Conservation (phyloP, 1,284 basidiomycete genomes). For the Pseudozyma thailandica region DNA sequence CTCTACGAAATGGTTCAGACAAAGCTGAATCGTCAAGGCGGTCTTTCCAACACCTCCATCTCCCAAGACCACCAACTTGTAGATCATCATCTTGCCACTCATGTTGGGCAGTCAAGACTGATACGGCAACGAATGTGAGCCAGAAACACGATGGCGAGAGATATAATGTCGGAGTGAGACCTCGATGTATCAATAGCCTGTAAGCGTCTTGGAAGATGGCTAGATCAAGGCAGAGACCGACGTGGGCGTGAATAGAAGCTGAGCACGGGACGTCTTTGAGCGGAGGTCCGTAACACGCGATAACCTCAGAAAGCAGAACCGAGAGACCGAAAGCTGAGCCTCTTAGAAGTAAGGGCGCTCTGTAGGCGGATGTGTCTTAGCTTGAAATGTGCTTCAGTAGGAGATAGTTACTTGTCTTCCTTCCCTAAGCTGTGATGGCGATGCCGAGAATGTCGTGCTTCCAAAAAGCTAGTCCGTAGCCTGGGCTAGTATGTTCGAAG, state of each 20-base stretch:
- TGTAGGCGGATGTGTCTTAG: too few relatives aligned
- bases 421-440: background rate
- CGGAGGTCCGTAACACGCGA: background rate
- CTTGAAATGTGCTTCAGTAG: too few relatives aligned
- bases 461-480: background rate
- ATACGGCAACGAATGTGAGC: background rate
- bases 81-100: slow-evolving; percentile 68
- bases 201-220: too few relatives aligned
- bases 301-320: background rate
- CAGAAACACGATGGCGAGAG: background rate
- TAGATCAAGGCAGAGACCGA: too few relatives aligned
- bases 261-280: background rate
- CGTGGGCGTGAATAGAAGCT: background rate
- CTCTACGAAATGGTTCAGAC: slow-evolving; percentile 63
- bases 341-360: background rate
- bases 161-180: too few relatives aligned
- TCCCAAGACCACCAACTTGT: slow-evolving; percentile 92
- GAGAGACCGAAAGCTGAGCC: background rate
- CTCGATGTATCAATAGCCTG: too few relatives aligned
- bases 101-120: slow-evolving; percentile 20
- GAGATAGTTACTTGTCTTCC: too few relatives aligned
- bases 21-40: slow-evolving; percentile 81
- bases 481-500: background rate
- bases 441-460: background rate
- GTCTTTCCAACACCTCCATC: slow-evolving; percentile 99